Base-by-base conservation (phyloP, 2,329 filamentous ascomycete genomes). In the Aspergillus sp. region DNA sequence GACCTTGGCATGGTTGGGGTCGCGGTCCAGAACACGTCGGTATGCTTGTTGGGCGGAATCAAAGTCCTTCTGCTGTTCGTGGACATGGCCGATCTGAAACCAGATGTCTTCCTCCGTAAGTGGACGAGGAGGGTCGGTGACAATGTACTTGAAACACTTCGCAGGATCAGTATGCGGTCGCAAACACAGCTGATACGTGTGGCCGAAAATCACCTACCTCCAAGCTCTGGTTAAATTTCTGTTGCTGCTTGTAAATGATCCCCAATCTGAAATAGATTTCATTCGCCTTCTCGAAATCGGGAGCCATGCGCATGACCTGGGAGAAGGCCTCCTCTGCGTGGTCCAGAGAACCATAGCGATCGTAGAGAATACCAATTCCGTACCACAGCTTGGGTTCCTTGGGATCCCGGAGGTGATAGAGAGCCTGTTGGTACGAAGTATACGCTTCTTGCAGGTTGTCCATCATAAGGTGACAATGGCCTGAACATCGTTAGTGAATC, bases 381-480 rank as follows among this genome's bases (percentile, higher is more conserved):
- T 99, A 99, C 94, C 94, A 99, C 10, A 99, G 81, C 75, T 96
- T 96, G 3, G 94, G 94, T 66, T 99, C 94, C 88, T 96, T 97
- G 1, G 93, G 92, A 69, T 96, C 93, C 45, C 88, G 85, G 38
- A 99, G 79, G 72, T 97, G 93, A 57, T 96, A 93, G 6, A 97
- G 77, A 5, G 94, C 94, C 69, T 95, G 90, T 70, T 99, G 94
- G 69, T 99, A 99, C 1, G 94, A 92, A 30, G 90, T 89, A 66
- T 99, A 99, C 1, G 94, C 94, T 68, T 97, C 91, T 73, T 97
- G 94, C 32, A 97, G 76, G 65, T 96, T 93, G 67, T 99, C 94
- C 83, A 96, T 95, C 94, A 99, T 99, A 22, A 99, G 80, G 69
- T 93, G 95, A 75, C 94, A 97, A 71, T 97, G 94, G n/a, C 94